A percentile compares a stretch with the other conserved stretches of the same genome.
Conservation (phyloP, 2,329 filamentous ascomycete genomes). For the Ambrosiella beaveri region DNA sequence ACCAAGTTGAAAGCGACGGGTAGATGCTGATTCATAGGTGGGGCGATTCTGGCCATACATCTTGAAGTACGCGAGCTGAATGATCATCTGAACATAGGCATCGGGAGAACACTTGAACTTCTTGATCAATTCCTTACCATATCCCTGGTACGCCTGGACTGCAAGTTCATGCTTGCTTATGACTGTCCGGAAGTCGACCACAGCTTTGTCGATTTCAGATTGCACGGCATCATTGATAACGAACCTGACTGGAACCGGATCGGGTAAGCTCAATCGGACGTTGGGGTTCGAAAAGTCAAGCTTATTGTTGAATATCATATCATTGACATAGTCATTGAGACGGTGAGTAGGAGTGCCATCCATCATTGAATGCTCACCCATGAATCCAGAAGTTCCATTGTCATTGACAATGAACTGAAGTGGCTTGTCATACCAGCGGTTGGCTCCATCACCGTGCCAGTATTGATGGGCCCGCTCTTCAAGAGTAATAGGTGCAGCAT, state of each 20-base stretch:
- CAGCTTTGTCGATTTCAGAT: conserved; percentile 61
- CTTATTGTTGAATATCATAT: conserved; percentile 84
- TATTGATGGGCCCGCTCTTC: conserved; percentile 92
- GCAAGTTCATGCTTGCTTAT: conserved; percentile 80
- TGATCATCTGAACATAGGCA: conserved; percentile 95
- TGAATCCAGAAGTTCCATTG: conserved; percentile 93
- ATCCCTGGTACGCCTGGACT: conserved; percentile 90
- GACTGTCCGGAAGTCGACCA: conserved; percentile 60
- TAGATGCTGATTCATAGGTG: conserved; percentile 93
- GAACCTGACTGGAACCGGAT: conserved; percentile 64
- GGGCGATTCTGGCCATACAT: conserved; percentile 98
- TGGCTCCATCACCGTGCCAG: conserved; percentile 93
- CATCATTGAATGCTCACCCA: conserved; percentile 99
- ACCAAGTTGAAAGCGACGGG: conserved; percentile 86
- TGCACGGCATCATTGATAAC: conserved; percentile 57
- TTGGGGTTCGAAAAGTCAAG: conserved; percentile 69
- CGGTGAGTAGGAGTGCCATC: conserved; percentile 95
- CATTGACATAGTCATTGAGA: conserved; percentile 86
- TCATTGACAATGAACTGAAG: conserved; percentile 96
- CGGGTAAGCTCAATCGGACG: conserved; percentile 67
- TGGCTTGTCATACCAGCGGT: conserved; percentile 97
- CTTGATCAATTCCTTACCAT: conserved; percentile 97
- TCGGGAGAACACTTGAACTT: conserved; percentile 98
- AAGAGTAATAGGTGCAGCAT: conserved; percentile 75
- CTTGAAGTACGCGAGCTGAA: conserved; percentile 95